phyloP scores from a whole-genome alignment of 371 early-diverging fungal species.

The Phascolomyces articulosus region DNA sequence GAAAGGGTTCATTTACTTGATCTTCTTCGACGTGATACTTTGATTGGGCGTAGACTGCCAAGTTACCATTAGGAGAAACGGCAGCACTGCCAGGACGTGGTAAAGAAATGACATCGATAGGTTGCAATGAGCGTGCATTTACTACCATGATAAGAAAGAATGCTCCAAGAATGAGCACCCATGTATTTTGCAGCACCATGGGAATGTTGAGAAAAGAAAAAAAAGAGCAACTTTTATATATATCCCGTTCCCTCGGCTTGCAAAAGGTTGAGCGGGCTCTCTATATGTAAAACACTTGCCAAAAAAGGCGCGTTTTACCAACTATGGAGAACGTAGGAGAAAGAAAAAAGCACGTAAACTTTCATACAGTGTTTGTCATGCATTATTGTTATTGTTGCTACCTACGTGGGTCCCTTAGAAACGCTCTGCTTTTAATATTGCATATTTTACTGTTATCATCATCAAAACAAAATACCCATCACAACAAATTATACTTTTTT shows the following conservation, averaged over 20 bases:
- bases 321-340: neutral
- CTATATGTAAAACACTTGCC: neutral
- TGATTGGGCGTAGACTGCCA: constrained; percentile 57
- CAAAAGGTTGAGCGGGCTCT: neutral
- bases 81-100: constrained; percentile 51
- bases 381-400: too few species aligned
- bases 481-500: neutral
- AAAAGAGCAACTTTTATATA: neutral
- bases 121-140: constrained; percentile 13
- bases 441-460: too few species aligned
- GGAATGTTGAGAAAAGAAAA: neutral
- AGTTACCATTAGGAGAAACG: constrained; percentile 49
- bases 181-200: neutral
- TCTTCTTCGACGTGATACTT: constrained; percentile 46
- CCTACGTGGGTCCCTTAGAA: too few species aligned
- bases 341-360: neutral
- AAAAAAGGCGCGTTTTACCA: neutral
- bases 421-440: too few species aligned
- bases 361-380: too few species aligned
- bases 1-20: constrained; percentile 45
- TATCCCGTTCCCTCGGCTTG: neutral
- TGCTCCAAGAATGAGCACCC: constrained; percentile 2
- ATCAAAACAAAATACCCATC: neutral
- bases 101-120: constrained; percentile 54
- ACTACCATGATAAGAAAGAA: neutral